Evolutionary conservation across 441 rosid genomes (phyloP).

Genomic region (Pelargonium fulgidum): DNA sequence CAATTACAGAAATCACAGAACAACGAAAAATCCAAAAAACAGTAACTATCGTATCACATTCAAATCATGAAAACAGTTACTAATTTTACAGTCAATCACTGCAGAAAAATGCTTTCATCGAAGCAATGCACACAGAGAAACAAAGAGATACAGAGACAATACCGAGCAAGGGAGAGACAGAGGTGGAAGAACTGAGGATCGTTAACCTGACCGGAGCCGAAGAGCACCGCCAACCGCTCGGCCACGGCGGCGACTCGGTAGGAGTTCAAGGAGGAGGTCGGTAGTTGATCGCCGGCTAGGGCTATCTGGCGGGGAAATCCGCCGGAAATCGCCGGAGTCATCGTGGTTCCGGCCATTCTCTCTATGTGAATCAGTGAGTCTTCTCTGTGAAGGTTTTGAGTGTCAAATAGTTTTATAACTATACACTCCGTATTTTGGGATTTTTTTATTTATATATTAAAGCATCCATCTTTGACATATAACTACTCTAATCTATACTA

Average conservation of each 20-base stretch:
- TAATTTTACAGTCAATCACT: neutral
- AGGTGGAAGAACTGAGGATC: constrained; percentile 45
- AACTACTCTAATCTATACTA: no score
- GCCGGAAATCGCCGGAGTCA: neutral
- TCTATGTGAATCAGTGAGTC: neutral
- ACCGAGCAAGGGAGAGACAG: constrained; percentile 79
- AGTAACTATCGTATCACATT: neutral
- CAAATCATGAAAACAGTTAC: neutral
- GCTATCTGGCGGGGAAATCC: neutral
- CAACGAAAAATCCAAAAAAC: neutral
- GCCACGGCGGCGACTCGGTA: neutral
- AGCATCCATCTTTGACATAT: no score
- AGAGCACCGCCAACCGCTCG: neutral
- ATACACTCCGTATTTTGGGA: no score
- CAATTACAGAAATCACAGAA: neutral
- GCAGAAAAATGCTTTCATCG: neutral
- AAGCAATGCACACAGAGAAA: neutral
- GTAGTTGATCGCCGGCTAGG: neutral
- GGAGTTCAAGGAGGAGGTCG: neutral
- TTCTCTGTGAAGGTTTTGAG: neutral
- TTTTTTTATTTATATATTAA: no score
- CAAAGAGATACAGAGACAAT: neutral
- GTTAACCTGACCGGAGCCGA: constrained; percentile 21
- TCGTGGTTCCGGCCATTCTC: neutral
- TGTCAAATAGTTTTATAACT: no score